Conservation (phyloP, 495 filamentous ascomycete species). For the Halenospora varia region DNA sequence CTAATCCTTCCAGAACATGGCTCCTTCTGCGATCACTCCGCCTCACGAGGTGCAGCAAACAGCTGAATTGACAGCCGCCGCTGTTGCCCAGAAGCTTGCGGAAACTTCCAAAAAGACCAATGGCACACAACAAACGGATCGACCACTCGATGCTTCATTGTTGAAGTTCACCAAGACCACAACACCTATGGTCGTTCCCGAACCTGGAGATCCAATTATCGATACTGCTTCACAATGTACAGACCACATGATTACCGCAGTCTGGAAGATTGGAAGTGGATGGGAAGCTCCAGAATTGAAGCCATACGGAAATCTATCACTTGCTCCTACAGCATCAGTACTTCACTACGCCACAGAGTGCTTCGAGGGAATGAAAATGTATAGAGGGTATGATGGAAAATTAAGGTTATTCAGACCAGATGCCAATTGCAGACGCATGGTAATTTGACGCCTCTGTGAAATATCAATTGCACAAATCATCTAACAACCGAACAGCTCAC, state of each 20-base stretch:
- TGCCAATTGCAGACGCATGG: conserved; percentile 70
- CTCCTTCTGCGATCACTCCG: conserved; percentile 27
- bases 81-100: conserved; percentile 19
- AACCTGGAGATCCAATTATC: conserved; percentile 43
- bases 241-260: conserved; percentile 80
- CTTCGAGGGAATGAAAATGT: conserved; percentile 87
- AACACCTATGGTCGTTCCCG: conserved; percentile 63
- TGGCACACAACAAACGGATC: neutral
- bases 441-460: neutral
- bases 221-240: conserved; percentile 60
- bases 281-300: conserved; percentile 77
- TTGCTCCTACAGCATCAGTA: conserved; percentile 80
- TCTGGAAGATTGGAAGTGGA: conserved; percentile 62
- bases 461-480: conserved; percentile 10
- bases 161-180: conserved; percentile 65
- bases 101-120: conserved; percentile 1
- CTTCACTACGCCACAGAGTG: conserved; percentile 92
- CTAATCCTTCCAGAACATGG: conserved; percentile 10
- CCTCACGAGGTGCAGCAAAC: conserved; percentile 20
- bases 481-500: conserved; percentile 30
- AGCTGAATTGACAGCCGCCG: conserved; percentile 22
- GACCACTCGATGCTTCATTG: conserved; percentile 64
- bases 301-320: conserved; percentile 73
- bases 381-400: conserved; percentile 76
- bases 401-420: conserved; percentile 84